phyloP scores from a whole-genome alignment of 306 rosid genomes.

The Begonia loranthoides region DNA sequence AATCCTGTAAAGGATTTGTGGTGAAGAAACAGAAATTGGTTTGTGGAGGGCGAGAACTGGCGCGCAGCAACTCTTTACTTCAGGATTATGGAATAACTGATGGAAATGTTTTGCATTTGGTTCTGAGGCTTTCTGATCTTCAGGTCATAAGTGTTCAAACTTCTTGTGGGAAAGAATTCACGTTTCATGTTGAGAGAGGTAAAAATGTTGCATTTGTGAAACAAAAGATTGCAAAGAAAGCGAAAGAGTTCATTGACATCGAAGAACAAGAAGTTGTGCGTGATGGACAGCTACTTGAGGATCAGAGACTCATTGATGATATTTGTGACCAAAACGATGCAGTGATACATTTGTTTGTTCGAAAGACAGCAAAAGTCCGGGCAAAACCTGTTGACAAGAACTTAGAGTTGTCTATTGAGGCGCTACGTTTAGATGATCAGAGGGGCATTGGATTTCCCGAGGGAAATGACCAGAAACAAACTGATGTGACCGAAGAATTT shows the following conservation, averaged over 20 bases:
- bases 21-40: constrained; percentile 58
- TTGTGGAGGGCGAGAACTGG: constrained; percentile 66
- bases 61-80: constrained; percentile 40
- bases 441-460: too few relatives aligned
- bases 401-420: constrained; percentile 51
- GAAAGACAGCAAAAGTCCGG: constrained; percentile 49
- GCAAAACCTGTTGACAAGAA: constrained; percentile 45
- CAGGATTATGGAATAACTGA: constrained; percentile 60
- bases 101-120: constrained; percentile 54
- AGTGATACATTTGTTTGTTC: constrained; percentile 44
- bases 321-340: constrained; percentile 37
- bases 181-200: constrained; percentile 2
- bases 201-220: constrained; percentile 64
- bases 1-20: constrained; percentile 41
- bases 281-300: constrained; percentile 63
- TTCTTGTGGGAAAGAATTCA: constrained; percentile 49
- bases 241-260: constrained; percentile 33
- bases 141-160: constrained; percentile 56
- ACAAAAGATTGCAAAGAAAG: constrained; percentile 44
- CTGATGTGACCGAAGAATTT: constrained; percentile 4
- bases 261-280: constrained; percentile 49
- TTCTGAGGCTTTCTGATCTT: constrained; percentile 51
- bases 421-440: neutral
- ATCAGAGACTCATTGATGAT: constrained; percentile 60
- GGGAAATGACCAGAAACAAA: constrained; percentile 11